phyloP scores from a whole-genome alignment of 441 rosid species.

The Arabidopsis lyrata region DNA sequence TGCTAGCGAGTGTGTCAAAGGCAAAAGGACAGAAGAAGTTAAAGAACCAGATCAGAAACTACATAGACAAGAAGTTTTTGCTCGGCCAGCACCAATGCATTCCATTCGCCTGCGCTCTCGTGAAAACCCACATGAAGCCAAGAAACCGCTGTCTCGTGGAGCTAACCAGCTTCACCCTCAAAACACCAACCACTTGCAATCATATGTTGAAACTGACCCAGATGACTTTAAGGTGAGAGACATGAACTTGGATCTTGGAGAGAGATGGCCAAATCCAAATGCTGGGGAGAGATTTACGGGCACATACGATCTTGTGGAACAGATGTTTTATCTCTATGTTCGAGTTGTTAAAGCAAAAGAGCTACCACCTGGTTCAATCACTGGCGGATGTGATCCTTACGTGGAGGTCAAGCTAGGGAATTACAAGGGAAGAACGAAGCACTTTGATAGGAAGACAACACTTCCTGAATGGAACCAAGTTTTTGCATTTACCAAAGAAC shows the following conservation, averaged over 20 bases:
- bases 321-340: constrained; percentile 78
- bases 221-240: constrained; percentile 73
- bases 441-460: constrained; percentile 59
- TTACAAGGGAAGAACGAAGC: constrained; percentile 69
- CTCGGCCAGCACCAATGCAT: constrained; percentile 61
- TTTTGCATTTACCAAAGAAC: constrained; percentile 69
- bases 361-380: constrained; percentile 55
- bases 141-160: constrained; percentile 30
- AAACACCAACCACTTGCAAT: constrained; percentile 26
- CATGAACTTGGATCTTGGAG: constrained; percentile 70
- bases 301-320: constrained; percentile 86
- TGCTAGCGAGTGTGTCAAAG: constrained; percentile 10
- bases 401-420: constrained; percentile 79
- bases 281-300: constrained; percentile 65
- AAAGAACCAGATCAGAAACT: constrained; percentile 41
- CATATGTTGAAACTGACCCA: constrained; percentile 43
- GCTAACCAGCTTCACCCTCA: constrained; percentile 33
- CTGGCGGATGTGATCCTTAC: constrained; percentile 70
- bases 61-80: constrained; percentile 49
- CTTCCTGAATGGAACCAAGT: constrained; percentile 76
- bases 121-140: constrained; percentile 28
- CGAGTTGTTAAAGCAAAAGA: constrained; percentile 67
- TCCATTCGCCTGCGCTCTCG: constrained; percentile 45
- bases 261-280: constrained; percentile 64
- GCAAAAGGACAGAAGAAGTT: constrained; percentile 19